Base-by-base conservation (phyloP, 352 stramenopile genomes). In the Globisporangium recalcitrans region DNA sequence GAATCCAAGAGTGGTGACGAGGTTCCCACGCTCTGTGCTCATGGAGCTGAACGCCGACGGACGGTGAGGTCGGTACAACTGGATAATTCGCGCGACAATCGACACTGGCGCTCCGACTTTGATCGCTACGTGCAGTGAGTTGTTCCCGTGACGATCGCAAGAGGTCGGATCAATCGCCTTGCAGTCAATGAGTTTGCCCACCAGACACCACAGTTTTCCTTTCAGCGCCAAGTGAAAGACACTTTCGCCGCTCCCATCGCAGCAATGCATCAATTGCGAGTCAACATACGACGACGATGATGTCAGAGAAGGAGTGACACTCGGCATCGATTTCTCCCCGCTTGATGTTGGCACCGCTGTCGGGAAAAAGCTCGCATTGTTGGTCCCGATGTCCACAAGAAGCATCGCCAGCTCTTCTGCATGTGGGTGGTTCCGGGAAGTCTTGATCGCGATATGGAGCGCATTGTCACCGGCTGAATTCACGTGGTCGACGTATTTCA, bases 361-460 rank as follows among this genome's bases (percentile, higher is more conserved):
- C n/a, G 51, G 29, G 34, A 63, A 22, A 22, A 46, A 32, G 26
- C 3, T 67, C 19, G 19, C 49, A n/a, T 72, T 16, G 32, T 67
- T 64, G 38, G 71, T 63, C 26, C 68, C 66, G 46, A 68, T 62
- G 36, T 85, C 71, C 21, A 87, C 70, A 2, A 92, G 66, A 21
- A 75, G 21, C 34, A 85, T 71, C 36, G 58, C 78, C 64, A 62
- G 34, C 40, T 68, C 66, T 55, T 67, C 65, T 5, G 48, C 49
- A 31, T 71, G 38, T 11, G 31, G 26, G 1, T 70, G 34, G 1
- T 62, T 51, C n/a, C 63, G 54, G 2, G 63, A 69, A 1, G 65
- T 63, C 53, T 91, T 88, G 32, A 93, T 87, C 9, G 77, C 72
- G 47, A 93, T 68, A 64, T 91, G 83, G 19, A 93, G 70, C 3